Evolutionary conservation across 2,329 filamentous ascomycete genomes (phyloP).

Genomic region (Aschersonia sp.): DNA sequence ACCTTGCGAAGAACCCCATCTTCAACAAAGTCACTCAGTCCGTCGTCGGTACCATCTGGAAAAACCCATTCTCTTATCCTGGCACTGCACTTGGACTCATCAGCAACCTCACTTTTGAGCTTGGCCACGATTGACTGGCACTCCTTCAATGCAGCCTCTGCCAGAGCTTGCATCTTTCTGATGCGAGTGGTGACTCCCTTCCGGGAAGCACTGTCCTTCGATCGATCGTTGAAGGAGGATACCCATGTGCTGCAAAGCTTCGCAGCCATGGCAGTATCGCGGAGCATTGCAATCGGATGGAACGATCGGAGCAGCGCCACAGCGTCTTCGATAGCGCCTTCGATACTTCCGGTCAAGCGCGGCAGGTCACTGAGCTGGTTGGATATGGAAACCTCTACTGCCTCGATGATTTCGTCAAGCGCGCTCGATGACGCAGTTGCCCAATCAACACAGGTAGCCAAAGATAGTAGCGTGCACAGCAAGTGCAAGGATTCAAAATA

Average conservation of each 20-base stretch:
- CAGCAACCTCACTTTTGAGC: slow-evolving; percentile 14
- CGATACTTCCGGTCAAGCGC: slow-evolving; percentile 3
- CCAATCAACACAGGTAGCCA: slow-evolving; percentile 12
- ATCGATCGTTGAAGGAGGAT: slow-evolving; percentile 19
- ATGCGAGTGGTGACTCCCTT: slow-evolving; percentile 20
- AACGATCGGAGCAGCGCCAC: slow-evolving; percentile 17
- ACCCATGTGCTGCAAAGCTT: slow-evolving; percentile 19
- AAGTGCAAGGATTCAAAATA: slow-evolving; percentile 29
- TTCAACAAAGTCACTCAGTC: slow-evolving; percentile 11
- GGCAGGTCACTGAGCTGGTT: slow-evolving; percentile 10
- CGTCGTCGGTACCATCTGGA: slow-evolving; percentile 7
- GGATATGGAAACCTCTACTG: slow-evolving; percentile 12
- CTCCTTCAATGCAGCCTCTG: slow-evolving; percentile 16
- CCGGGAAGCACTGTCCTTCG: slow-evolving; percentile 22
- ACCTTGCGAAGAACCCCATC: slow-evolving; percentile 12
- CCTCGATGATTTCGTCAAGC: slow-evolving; percentile 13
- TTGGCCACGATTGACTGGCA: slow-evolving; percentile 14
- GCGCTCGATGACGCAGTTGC: slow-evolving; percentile 9
- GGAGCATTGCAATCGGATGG: slow-evolving; percentile 21
- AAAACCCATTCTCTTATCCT: slow-evolving; percentile 15
- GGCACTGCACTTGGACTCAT: slow-evolving; percentile 11
- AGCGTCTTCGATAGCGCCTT: slow-evolving; percentile 6
- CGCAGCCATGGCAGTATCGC: slow-evolving; percentile 21
- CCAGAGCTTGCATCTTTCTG: slow-evolving; percentile 17
- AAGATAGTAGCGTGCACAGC: slow-evolving; percentile 20